phyloP scores from a whole-genome alignment of 164 flowering plant species.

The Amborella trichopoda region DNA sequence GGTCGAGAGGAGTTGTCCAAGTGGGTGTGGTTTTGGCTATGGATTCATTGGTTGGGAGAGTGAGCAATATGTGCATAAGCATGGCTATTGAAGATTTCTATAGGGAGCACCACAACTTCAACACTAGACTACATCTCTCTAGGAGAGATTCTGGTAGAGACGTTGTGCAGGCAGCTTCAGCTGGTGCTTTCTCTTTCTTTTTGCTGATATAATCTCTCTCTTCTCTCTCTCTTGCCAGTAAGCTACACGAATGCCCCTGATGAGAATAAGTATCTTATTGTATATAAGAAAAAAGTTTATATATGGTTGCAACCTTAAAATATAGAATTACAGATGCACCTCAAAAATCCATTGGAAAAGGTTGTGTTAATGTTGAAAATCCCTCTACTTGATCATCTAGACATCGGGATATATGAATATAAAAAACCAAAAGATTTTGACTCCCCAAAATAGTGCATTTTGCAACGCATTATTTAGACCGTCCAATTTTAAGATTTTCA shows the following conservation, averaged over 20 bases:
- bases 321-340: too few relatives aligned
- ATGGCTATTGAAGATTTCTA: slow-evolving; percentile 24
- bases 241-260: neutral
- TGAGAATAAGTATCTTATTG: neutral
- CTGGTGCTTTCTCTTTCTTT: slow-evolving; percentile 18
- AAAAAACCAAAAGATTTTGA: too few relatives aligned
- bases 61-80: slow-evolving; percentile 8
- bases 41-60: slow-evolving; percentile 9
- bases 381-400: too few relatives aligned
- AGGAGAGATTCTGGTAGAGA: slow-evolving; percentile 17
- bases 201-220: too few relatives aligned
- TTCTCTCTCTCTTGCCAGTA: too few relatives aligned
- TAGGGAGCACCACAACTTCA: slow-evolving; percentile 9
- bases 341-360: too few relatives aligned
- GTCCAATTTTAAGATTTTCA: too few relatives aligned
- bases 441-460: too few relatives aligned
- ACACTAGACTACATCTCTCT: slow-evolving; percentile 17
- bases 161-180: slow-evolving; percentile 18
- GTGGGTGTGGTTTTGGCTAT: slow-evolving; percentile 23
- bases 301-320: too few relatives aligned
- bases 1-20: slow-evolving; percentile 11
- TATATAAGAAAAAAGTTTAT: neutral
- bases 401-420: too few relatives aligned
- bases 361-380: too few relatives aligned
- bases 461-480: too few relatives aligned